Conservation (phyloP, 225 moss, liverwort and hornwort species). For the Ulota crispa region DNA sequence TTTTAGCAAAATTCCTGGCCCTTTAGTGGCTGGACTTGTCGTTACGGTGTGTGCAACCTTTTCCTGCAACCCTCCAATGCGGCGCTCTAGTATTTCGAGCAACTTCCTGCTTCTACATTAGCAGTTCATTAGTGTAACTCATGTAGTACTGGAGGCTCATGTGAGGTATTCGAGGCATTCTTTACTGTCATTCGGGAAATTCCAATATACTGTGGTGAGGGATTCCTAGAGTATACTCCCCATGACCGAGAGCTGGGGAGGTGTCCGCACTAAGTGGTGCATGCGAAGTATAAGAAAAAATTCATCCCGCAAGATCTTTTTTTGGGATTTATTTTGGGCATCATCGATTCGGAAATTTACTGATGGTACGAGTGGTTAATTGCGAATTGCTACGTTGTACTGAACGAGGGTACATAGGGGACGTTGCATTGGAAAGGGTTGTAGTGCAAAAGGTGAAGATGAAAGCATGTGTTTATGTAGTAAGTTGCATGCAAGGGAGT, state of each 20-base stretch:
- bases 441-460: not conserved
- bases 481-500: slow-evolving; percentile 37
- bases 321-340: not conserved
- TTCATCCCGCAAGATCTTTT: not conserved
- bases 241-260: not conserved
- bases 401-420: not conserved
- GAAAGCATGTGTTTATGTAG: not conserved
- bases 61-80: slow-evolving; percentile 1
- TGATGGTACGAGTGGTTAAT: not conserved
- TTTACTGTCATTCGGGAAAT: not conserved
- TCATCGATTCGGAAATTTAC: not conserved
- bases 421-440: not conserved
- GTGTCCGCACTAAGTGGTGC: not conserved
- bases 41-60: not conserved
- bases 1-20: not conserved
- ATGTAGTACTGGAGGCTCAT: not conserved
- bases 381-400: not conserved
- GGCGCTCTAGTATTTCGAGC: not conserved
- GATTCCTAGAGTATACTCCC: not conserved
- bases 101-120: not conserved
- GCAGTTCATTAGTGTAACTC: not conserved
- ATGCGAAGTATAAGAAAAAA: not conserved
- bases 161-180: not conserved
- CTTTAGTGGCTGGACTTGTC: not conserved
- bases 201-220: not conserved